phyloP scores from a whole-genome alignment of 2,329 filamentous ascomycete species.

The Fusarium coffeatum region DNA sequence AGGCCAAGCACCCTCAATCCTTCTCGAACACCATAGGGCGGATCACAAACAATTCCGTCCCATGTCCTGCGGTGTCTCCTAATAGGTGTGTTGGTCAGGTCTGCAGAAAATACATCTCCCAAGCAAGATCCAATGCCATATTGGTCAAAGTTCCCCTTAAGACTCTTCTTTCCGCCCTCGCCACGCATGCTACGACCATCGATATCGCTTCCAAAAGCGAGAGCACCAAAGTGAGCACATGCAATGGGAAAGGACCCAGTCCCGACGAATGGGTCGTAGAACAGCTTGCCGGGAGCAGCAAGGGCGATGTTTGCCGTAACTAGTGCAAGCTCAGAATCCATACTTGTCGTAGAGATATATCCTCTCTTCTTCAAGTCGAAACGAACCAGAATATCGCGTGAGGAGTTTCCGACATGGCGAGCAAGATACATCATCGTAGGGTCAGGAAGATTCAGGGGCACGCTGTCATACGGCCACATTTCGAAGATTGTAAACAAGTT shows the following conservation, averaged over 20 bases:
- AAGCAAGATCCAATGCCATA: conserved; percentile 76
- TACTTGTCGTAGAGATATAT: conserved; percentile 96
- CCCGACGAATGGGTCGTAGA: conserved; percentile 96
- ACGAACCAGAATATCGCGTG: conserved; percentile 73
- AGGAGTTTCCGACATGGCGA: conserved; percentile 74
- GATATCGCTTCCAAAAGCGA: conserved; percentile 89
- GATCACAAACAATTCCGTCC: conserved; percentile 94
- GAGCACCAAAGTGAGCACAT: conserved; percentile 88
- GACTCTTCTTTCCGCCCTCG: conserved; percentile 63
- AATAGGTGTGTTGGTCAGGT: conserved; percentile 88
- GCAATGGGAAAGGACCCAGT: conserved; percentile 94
- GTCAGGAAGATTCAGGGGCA: conserved; percentile 60
- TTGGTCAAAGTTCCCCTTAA: conserved; percentile 81
- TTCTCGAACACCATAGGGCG: conserved; percentile 94
- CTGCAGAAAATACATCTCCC: conserved; percentile 84
- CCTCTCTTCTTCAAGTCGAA: conserved; percentile 93
- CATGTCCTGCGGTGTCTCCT: conserved; percentile 68
- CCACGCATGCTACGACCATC: conserved; percentile 91
- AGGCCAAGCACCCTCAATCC: conserved; percentile 88
- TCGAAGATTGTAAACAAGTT: conserved; percentile 85
- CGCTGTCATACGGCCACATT: conserved; percentile 73
- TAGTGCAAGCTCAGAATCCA: conserved; percentile 94
- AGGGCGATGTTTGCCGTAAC: conserved; percentile 92
- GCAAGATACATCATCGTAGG: conserved; percentile 76
- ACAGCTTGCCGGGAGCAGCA: conserved; percentile 83